phyloP scores from a whole-genome alignment of 1,284 basidiomycete species.

The Puccinia hordei region DNA sequence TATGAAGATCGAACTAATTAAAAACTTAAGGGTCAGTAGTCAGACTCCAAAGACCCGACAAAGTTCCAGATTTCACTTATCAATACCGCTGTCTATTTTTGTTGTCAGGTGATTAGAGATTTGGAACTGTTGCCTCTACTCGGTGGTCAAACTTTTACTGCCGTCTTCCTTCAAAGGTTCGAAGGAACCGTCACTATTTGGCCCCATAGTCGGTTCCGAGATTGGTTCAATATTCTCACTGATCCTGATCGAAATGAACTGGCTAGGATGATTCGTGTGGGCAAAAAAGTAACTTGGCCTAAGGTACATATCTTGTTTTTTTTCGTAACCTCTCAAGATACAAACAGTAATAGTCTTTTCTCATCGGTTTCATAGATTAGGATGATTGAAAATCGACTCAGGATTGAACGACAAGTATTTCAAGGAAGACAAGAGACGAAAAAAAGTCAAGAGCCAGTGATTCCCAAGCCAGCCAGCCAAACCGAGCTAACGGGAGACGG shows the following conservation, averaged over 20 bases:
- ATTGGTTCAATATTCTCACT: conserved; percentile 79
- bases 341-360: neutral
- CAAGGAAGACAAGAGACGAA: conserved; percentile 72
- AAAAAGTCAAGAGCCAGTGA: conserved; percentile 63
- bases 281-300: conserved; percentile 90
- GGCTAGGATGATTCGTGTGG: conserved; percentile 78
- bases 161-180: conserved; percentile 86
- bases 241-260: conserved; percentile 69
- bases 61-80: too few species aligned
- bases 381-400: conserved; percentile 81
- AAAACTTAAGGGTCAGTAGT: conserved; percentile 77
- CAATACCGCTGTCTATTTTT: too few species aligned
- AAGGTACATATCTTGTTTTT: conserved; percentile 69
- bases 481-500: too few species aligned
- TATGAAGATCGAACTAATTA: conserved; percentile 90
- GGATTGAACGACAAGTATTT: conserved; percentile 78
- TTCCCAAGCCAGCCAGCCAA: conserved; percentile 56
- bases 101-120: conserved; percentile 86
- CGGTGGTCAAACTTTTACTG: conserved; percentile 90
- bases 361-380: too few species aligned
- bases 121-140: conserved; percentile 84
- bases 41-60: too few species aligned
- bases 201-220: conserved; percentile 72
- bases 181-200: conserved; percentile 73
- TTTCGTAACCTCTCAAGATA: neutral